Percentiles rank a stretch among this genome's conserved stretches.
Evolutionary conservation across 2,329 filamentous ascomycete genomes (phyloP).

Genomic region (Lasiodiplodia sp.): DNA sequence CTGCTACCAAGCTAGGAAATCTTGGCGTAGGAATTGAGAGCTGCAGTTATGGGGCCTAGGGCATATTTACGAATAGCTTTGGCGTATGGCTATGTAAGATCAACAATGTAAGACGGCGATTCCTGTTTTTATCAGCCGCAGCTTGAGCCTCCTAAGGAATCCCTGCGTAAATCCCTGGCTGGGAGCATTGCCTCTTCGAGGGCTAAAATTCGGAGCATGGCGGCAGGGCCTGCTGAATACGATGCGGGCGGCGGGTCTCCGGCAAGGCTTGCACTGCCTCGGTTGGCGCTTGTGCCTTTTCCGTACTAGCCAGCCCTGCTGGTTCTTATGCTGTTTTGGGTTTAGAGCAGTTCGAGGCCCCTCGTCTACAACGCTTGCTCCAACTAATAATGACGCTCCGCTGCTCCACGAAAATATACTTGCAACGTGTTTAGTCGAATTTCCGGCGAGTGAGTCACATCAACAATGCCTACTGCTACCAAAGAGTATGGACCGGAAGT

Average conservation of each 20-base stretch:
- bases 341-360: neutral
- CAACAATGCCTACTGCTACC: neutral
- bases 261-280: neutral
- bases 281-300: neutral
- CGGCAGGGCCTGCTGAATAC: neutral
- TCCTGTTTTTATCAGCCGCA: neutral
- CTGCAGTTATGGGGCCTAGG: neutral
- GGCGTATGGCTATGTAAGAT: too few relatives aligned
- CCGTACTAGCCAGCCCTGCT: neutral
- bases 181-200: neutral
- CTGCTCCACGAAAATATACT: neutral
- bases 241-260: conserved; percentile 8
- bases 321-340: conserved; percentile 5
- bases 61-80: neutral
- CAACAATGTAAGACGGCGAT: neutral
- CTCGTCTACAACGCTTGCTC: neutral
- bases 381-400: neutral
- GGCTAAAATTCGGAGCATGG: neutral
- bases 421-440: too few relatives aligned
- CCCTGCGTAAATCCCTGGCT: neutral
- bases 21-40: neutral
- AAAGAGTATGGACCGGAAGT: conserved; percentile 27
- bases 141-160: neutral
- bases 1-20: neutral
- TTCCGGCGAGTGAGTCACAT: too few relatives aligned